Base-by-base conservation (phyloP, 2,329 filamentous ascomycete genomes). In the Fusarium vanettenii region DNA sequence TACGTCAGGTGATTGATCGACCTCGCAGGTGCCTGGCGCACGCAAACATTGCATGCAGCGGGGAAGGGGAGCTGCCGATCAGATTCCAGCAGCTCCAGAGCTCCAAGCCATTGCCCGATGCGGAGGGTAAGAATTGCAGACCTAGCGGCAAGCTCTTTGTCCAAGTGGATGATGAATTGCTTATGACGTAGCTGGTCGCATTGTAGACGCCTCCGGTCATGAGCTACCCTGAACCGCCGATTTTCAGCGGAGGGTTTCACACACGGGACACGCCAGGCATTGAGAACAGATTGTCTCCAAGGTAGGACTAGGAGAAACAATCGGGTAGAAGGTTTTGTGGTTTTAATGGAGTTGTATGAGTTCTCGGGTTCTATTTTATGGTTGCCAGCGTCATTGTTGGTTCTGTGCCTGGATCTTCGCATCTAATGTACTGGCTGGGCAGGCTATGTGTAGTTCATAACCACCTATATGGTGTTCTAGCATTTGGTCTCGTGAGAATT, bases 31-130 rank as follows among this genome's bases (percentile, higher is more conserved):
- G 64, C 65, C 60, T 67, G 65, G 67, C 64, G 20, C 41, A 74
- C 29, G 25, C 45, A 50, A 57, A 69, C 76, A 72, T 71, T 59
- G 64, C 56, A 62, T 69, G 61, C 71, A 70, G 67, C 71, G 74
- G 74, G 74, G 57, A 69, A 60, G 74, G 72, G 76, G 55, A 66
- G 31, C 10, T 69, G 76, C 62, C 64, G 76, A 78, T 78, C 74
- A 67, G 69, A 75, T 74, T 78, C 72, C 74, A 55, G 59, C 64
- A 69, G 70, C 63, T 65, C 27, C 39, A 43, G 52, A 48, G 59
- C 5, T 67, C 55, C 31, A 57, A 35, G 31, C 29, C 43, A 64
- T 73, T 72, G 64, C 72, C 72, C 45, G 63, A 75, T 73, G 72
- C 72, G 72, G 72, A 74, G 60, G 56, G 41, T 70, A 61, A 55